Evolutionary conservation across 257 asterid species (phyloP), one percentile per base, ranked within the genome.

Genomic region (Solanum medicagineum): DNA sequence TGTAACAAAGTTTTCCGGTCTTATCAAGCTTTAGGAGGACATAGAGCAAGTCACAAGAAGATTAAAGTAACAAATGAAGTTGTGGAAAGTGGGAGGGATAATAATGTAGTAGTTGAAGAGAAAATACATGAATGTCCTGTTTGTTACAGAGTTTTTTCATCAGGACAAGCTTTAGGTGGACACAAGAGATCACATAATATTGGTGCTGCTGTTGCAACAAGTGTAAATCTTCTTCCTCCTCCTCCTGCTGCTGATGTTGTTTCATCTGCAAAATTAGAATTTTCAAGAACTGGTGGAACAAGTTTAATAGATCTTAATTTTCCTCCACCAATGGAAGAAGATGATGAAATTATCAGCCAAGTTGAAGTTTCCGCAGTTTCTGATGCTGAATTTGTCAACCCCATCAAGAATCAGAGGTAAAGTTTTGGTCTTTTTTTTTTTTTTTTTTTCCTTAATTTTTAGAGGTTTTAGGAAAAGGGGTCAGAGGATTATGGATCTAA

Each of bases 131-230:
- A 92, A 71, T 95, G 99, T 88, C 99, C 98, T 4, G 89, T 92
- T 85, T 95, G 99, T 71, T 87, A 83, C 73, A 91, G 96, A 89
- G 87, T 94, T 69, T 95, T 95, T 86, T 55, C 95, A 19, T 95
- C 99, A 0, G 99, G 98, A 16, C 98, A 94, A 85, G 99, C 99
- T 0, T 95, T 95, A 24, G 99, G 99, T 13, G 99, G 99, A 36
- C 99, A 95, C 84, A 95, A 94, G 83, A 90, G 99, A 84, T 89
- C 99, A 24, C 99, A 95, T 90, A 90, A 87, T 75, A 73, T 88
- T 49, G 91, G 91, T 10, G 89, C 87, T 7, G 7, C 22, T n/a
- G 42, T 74, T 59, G 7, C 32, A n/a, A 59, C 92, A 24, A 89
- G 59, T 79, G 45, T 44, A 22, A 80, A 5, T 65, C 10, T 75